A percentile compares a stretch with the other conserved stretches of the same genome.
Evolutionary conservation across 2,329 filamentous ascomycete genomes (phyloP).

Genomic region (Paramyrothecium roridum): DNA sequence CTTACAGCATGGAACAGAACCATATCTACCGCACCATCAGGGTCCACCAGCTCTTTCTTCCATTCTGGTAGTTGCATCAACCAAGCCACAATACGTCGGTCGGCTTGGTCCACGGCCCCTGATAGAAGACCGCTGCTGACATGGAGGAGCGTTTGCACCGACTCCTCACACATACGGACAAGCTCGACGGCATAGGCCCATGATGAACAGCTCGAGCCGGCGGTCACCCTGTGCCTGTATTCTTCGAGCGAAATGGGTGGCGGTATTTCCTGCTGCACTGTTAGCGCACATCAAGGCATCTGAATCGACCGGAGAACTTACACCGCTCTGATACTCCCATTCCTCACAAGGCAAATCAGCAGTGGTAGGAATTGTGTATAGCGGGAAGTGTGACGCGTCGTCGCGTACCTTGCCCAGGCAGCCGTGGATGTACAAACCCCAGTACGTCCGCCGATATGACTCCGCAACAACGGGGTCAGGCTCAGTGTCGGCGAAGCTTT

Average conservation of each 20-base stretch:
- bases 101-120: conserved; percentile 10
- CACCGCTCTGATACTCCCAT: conserved; percentile 15
- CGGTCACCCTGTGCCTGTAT: conserved; percentile 4
- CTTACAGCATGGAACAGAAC: conserved; percentile 19
- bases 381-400: conserved; percentile 5
- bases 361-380: conserved; percentile 5
- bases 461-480: conserved; percentile 12
- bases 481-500: conserved; percentile 11
- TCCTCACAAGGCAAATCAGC: conserved; percentile 19
- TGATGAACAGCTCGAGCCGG: conserved; percentile 10
- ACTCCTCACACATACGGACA: conserved; percentile 13
- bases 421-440: conserved; percentile 17
- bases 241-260: conserved; percentile 9
- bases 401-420: conserved; percentile 12
- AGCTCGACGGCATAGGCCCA: conserved; percentile 17
- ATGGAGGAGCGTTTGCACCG: conserved; percentile 11
- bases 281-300: no score
- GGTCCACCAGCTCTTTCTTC: conserved; percentile 11
- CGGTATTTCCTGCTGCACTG: conserved; percentile 9
- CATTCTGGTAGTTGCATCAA: conserved; percentile 8
- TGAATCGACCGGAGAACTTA: conserved; percentile 3
- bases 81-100: conserved; percentile 12
- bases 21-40: conserved; percentile 14
- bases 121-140: background rate
- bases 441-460: conserved; percentile 19